A percentile compares a stretch with the other conserved stretches of the same genome.
phyloP scores from a whole-genome alignment of 495 filamentous ascomycete genomes.

The Talaromyces nanjingensis region DNA sequence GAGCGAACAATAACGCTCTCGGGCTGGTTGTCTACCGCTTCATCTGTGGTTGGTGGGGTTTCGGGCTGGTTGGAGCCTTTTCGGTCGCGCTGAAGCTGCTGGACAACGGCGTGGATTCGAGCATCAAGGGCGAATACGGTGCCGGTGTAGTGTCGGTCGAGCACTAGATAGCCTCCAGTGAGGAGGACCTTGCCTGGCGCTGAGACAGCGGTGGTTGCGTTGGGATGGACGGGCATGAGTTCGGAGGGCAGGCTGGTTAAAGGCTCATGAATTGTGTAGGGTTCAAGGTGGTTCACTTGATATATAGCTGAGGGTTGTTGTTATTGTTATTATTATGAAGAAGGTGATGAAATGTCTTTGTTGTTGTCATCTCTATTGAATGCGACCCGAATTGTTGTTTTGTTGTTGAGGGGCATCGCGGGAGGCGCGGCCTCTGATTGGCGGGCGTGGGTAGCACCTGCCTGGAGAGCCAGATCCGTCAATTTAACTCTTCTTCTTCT shows the following conservation, averaged over 20 bases:
- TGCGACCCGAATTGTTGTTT: too few species aligned
- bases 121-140: slow-evolving; percentile 93
- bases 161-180: slow-evolving; percentile 89
- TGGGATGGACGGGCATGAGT: slow-evolving; percentile 5
- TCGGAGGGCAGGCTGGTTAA: background rate
- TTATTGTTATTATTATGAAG: background rate
- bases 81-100: slow-evolving; percentile 38
- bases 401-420: slow-evolving; percentile 5
- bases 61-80: slow-evolving; percentile 12
- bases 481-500: background rate
- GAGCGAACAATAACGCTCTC: slow-evolving; percentile 71
- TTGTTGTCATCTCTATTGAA: background rate
- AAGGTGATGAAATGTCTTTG: too few species aligned
- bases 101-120: slow-evolving; percentile 78
- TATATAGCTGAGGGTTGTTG: background rate
- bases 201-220: slow-evolving; percentile 58
- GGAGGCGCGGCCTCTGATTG: background rate
- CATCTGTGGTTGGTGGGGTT: background rate
- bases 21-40: slow-evolving; percentile 19
- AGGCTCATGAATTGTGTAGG: background rate
- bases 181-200: slow-evolving; percentile 95
- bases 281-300: background rate
- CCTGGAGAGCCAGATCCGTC: background rate
- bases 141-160: slow-evolving; percentile 81
- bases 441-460: background rate